Base-by-base conservation (phyloP, 2,329 filamentous ascomycete species). In the Paraconiothyrium sp. region DNA sequence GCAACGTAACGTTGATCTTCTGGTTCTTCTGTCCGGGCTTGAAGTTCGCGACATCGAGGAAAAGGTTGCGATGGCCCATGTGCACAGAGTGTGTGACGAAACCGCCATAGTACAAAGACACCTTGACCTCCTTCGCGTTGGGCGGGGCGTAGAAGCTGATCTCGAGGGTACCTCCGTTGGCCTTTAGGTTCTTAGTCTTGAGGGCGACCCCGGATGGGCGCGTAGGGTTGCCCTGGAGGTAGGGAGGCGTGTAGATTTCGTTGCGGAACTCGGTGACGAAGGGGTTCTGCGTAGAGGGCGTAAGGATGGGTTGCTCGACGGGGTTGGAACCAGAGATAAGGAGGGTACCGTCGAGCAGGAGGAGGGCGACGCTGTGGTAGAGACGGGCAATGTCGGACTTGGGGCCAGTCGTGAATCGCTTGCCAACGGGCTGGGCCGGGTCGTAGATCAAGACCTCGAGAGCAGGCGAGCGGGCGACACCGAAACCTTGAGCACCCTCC, bases 261-360 rank as follows among this genome's bases (percentile, higher is more conserved):
- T 88, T 85, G 39, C 86, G 83, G 78, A 88, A 89, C 63, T 89
- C 87, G 1, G 86, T 89, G 20, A 83, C 79, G 71, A 80, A 89
- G 10, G 83, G 84, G 60, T 84, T 74, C 57, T 80, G 68, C 0
- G 79, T 74, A 57, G 80, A 76, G 9, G 84, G 67, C 14, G 76
- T 69, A 11, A 86, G 80, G 37, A 86, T 75, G 16, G 86, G 86
- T 80, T 85, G 83, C 68, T 89, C 82, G 32, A 88, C 84, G 1
- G 88, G 87, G 72, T 89, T 88, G 56, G 85, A 87, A 35, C 87
- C 87, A 24, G 86, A 82, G 58, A 89, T 78, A 72, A 89, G 80
- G 8, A 89, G 74, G 0, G 85, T 88, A 27, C 87, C 87, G 69
- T 89, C 86, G 7, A 87, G 80, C 4, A 89, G 78, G 7, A 89